These are phyloP conservation scores for Phytophthora vignae DNA, from an alignment of 352 stramenopile species.

Conservation along the genomic window DNA sequence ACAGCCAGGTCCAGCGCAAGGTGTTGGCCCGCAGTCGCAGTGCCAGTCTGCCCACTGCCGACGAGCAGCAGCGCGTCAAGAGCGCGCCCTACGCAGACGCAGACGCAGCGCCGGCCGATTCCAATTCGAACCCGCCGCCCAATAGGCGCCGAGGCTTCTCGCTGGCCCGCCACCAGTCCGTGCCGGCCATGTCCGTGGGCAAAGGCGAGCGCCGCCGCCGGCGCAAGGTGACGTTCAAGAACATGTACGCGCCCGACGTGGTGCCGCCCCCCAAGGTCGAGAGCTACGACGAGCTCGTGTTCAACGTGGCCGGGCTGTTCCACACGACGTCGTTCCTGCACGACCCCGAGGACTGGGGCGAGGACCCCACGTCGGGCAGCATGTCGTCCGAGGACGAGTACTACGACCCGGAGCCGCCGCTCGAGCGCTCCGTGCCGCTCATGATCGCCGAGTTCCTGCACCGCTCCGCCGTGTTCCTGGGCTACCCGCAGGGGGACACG, in stretches of 20 bases:
- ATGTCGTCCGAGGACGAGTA: constrained; percentile 30
- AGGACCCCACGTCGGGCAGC: constrained; percentile 31
- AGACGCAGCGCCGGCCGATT: neutral
- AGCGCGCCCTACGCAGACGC: constrained; percentile 17
- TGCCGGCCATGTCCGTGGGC: constrained; percentile 30
- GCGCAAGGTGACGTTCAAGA: constrained; percentile 63
- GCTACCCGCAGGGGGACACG: constrained; percentile 53
- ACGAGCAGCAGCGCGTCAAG: constrained; percentile 20
- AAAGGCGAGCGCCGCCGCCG: constrained; percentile 18
- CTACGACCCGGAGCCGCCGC: constrained; percentile 41
- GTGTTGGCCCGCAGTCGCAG: constrained; percentile 6
- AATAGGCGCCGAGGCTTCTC: constrained; percentile 31
- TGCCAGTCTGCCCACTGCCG: neutral
- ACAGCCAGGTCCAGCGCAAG: constrained; percentile 42
- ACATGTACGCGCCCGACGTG: constrained; percentile 48
- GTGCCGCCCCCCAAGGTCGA: constrained; percentile 41
- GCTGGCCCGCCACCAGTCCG: constrained; percentile 28
- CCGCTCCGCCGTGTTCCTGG: constrained; percentile 72
- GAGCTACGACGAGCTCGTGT: constrained; percentile 72
- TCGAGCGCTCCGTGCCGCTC: constrained; percentile 73
- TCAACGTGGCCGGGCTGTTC: constrained; percentile 63
- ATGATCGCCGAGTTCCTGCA: constrained; percentile 87
- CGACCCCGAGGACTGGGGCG: constrained; percentile 48
- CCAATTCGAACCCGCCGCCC: neutral
- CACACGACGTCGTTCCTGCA: constrained; percentile 65